Evolutionary conservation across 225 moss, liverwort and hornwort species (phyloP), one percentile per base, ranked within the genome.

Genomic region (Physcomitrellopsis africana): DNA sequence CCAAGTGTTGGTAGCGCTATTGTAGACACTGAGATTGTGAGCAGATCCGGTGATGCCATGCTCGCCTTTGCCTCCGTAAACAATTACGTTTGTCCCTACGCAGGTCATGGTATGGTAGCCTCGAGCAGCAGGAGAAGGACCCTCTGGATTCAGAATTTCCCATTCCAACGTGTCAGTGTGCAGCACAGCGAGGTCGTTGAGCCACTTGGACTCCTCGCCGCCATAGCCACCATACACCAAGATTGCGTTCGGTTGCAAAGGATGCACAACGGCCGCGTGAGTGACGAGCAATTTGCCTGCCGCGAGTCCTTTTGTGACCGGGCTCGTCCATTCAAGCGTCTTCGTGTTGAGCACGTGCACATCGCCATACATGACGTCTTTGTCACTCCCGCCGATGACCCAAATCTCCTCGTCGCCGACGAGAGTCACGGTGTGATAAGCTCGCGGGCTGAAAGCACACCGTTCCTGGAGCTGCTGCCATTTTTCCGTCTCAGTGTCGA

Each of bases 361-460:
- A 55, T 96, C 96, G 41, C 92, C 88, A 77, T 84, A 88, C 92
- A 94, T 92, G 9, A 73, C 83, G 80, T 76, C 58, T 65, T 76
- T 87, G 71, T 92, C 94, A 52, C 92, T 96, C 37, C 96, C 96
- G 44, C 96, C 96, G 51, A 96, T 89, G 32, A 96, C 78, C 96
- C 96, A 96, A 61, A 96, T 76, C 80, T 90, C 83, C 32, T 70
- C 83, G 59, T 82, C 86, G 63, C 85, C 76, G 37, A 94, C 83
- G 52, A 92, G 76, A 60, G 96, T 94, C 24, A 91, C 87, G 22
- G 92, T 94, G 58, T 96, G 96, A 62, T 96, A 96, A n/a, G 96
- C 96, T 48, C 96, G 90, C 0, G 96, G 77, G 62, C 76, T 79
- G 41, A 94, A 45, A 14, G 92, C 82, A 12, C 87, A 81, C 27